Conservation (phyloP, 805 yeast species). For the Candida endomychidarum region DNA sequence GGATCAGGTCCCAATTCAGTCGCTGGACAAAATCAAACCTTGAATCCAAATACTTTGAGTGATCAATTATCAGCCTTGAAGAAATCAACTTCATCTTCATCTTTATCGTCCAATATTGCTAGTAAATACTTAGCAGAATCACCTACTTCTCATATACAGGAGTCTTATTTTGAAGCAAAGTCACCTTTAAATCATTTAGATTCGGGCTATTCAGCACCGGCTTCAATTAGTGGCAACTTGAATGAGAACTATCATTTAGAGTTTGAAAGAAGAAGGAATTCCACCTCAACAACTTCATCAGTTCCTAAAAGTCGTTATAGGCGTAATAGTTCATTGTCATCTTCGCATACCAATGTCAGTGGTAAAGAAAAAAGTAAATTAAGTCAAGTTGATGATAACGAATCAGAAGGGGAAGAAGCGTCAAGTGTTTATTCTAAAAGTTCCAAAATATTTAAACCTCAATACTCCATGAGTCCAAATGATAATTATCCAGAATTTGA, state of each 20-base stretch:
- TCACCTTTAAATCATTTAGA: not conserved
- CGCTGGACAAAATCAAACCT: not conserved
- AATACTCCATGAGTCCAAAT: slow-evolving; percentile 12
- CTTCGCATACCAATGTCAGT: slow-evolving; percentile 16
- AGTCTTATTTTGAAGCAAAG: slow-evolving; percentile 2
- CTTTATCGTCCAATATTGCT: slow-evolving; percentile 17
- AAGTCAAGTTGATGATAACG: slow-evolving; percentile 9
- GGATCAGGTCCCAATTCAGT: too few species aligned
- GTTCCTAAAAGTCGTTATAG: slow-evolving; percentile 9
- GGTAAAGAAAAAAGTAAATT: slow-evolving; percentile 8
- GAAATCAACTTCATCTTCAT: slow-evolving; percentile 10
- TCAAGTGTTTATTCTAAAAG: slow-evolving; percentile 7
- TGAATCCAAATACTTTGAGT: slow-evolving; percentile 7
- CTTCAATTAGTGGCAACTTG: not conserved
- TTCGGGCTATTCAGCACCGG: not conserved
- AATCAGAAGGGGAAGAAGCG: slow-evolving; percentile 1
- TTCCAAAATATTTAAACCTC: slow-evolving; percentile 16
- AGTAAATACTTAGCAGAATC: slow-evolving; percentile 8
- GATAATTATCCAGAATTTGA: slow-evolving; percentile 13
- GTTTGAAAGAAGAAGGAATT: slow-evolving; percentile 10
- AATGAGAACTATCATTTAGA: not conserved
- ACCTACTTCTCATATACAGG: not conserved
- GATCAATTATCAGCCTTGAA: slow-evolving; percentile 4
- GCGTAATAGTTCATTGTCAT: slow-evolving; percentile 22
- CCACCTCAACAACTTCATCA: slow-evolving; percentile 12